Percentiles rank a stretch among this genome's conserved stretches.
Conservation (phyloP, 2,329 filamentous ascomycete genomes). For the Lasiodiplodia hormozganensis region DNA sequence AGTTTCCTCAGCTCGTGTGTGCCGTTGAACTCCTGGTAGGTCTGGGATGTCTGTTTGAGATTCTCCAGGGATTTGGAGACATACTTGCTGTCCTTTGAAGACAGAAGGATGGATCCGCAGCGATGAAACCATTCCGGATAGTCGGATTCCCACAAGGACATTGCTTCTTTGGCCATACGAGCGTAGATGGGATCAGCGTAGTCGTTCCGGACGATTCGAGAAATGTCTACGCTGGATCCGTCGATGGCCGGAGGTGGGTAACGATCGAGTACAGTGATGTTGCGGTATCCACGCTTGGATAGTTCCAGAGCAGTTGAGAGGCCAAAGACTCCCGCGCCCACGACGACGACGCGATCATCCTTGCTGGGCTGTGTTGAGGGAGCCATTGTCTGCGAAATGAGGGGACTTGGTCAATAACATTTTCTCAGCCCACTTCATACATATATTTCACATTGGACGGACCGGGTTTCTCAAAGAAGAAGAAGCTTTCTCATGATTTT, state of each 20-base stretch:
- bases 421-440: background rate
- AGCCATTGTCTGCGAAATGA: background rate
- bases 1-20: background rate
- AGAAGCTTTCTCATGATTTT: background rate
- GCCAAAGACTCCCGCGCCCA: conserved; percentile 26
- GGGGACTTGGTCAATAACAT: background rate
- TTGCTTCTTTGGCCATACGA: conserved; percentile 39
- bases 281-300: conserved; percentile 25
- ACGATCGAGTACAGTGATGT: conserved; percentile 31
- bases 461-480: background rate
- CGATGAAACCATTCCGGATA: background rate
- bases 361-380: background rate
- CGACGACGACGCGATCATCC: conserved; percentile 3
- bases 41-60: background rate
- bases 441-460: background rate
- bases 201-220: conserved; percentile 48
- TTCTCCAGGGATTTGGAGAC: background rate
- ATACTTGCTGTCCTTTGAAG: background rate
- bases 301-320: conserved; percentile 23
- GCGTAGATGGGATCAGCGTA: conserved; percentile 41
- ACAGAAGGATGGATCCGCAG: background rate
- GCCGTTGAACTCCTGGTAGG: background rate
- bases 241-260: conserved; percentile 35
- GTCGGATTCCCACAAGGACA: background rate
- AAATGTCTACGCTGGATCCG: conserved; percentile 50